A percentile compares a stretch with the other conserved stretches of the same genome.
phyloP scores from a whole-genome alignment of 768 basidiomycete species.

The Mycena epipterygia region DNA sequence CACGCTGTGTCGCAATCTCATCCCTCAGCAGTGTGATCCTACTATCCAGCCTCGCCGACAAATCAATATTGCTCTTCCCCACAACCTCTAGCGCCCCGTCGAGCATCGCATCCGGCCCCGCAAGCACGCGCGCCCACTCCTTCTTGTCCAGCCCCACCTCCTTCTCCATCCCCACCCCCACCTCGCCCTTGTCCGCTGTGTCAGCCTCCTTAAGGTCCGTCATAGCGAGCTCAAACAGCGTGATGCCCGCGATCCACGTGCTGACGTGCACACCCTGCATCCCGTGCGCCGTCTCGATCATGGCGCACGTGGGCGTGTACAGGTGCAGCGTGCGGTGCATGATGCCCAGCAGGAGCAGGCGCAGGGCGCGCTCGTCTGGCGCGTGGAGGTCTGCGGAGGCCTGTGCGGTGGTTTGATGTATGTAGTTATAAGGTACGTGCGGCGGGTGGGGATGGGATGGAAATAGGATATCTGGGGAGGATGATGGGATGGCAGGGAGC shows the following conservation, averaged over 20 bases:
- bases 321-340: constrained; percentile 69
- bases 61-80: constrained; percentile 65
- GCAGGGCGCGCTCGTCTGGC: constrained; percentile 77
- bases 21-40: constrained; percentile 77
- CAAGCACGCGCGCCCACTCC: constrained; percentile 64
- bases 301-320: constrained; percentile 58
- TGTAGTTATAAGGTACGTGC: neutral
- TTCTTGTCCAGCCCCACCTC: constrained; percentile 52
- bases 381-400: constrained; percentile 66
- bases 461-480: no score
- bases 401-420: neutral
- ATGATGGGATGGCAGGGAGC: no score
- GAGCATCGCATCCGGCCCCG: constrained; percentile 62
- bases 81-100: constrained; percentile 65
- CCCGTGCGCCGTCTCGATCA: constrained; percentile 65
- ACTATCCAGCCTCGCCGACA: constrained; percentile 78
- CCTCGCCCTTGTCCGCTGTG: constrained; percentile 48
- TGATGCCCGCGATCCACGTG: constrained; percentile 78
- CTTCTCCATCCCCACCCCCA: no score
- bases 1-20: constrained; percentile 76
- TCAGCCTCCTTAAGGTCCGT: constrained; percentile 75
- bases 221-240: constrained; percentile 79
- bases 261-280: constrained; percentile 61
- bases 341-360: constrained; percentile 78
- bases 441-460: no score